Percentiles rank a stretch among this genome's conserved stretches.
Conservation (phyloP, 495 filamentous ascomycete species). For the Lophium mytilinum region DNA sequence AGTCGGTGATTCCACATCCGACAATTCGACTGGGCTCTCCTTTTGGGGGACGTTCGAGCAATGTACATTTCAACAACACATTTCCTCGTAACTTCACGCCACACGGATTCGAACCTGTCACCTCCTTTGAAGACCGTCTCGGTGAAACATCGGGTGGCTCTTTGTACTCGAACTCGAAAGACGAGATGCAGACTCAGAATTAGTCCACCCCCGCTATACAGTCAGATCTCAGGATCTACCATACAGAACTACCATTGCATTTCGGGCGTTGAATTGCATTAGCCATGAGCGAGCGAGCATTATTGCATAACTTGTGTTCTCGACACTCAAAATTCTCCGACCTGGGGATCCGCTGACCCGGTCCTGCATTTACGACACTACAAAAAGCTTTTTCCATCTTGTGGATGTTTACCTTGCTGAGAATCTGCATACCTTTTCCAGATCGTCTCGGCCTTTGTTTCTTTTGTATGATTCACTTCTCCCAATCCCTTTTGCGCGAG, state of each 20-base stretch:
- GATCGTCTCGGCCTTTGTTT: not conserved
- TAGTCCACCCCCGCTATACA: not conserved
- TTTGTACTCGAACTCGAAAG: not conserved
- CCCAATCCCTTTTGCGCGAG: not conserved
- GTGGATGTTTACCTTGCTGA: not conserved
- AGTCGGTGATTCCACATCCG: not conserved
- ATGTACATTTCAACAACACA: constrained; percentile 28
- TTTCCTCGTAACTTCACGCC: constrained; percentile 33
- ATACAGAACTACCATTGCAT: not conserved
- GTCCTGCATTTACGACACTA: not conserved
- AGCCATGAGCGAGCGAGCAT: not conserved
- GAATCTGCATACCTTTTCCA: not conserved
- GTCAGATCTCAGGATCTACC: not conserved
- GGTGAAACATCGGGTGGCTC: constrained; percentile 18
- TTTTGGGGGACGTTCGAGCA: constrained; percentile 26
- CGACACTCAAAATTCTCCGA: not conserved
- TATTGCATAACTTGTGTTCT: not conserved
- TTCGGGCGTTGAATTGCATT: not conserved
- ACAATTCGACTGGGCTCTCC: constrained; percentile 35
- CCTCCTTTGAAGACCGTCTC: constrained; percentile 27
- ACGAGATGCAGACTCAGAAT: not conserved
- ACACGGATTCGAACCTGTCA: constrained; percentile 17
- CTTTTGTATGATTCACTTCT: not conserved
- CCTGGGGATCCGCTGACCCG: not conserved
- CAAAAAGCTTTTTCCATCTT: not conserved